Base-by-base conservation (phyloP, 306 rosid genomes). In the Cicer arietinum region DNA sequence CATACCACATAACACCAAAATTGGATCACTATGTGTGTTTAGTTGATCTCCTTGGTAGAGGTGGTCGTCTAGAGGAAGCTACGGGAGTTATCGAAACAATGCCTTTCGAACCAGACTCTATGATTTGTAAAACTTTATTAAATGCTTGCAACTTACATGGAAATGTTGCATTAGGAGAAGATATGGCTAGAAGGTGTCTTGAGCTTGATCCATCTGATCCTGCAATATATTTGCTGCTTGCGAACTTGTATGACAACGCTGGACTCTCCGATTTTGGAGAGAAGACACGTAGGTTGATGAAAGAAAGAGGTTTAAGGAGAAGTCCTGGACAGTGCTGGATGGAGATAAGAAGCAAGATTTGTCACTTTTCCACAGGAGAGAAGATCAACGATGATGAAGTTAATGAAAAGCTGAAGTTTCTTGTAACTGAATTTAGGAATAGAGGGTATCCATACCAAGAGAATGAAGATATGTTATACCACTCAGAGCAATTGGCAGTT, bases 21-120 rank as follows among this genome's bases (percentile, higher is more conserved):
- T 71, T 84, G 42, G 86, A 88, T 77, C 93, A 88, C 78, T 87
- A 82, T 6, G 86, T 76, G 53, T 84, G 89, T 81, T 67, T 88
- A 22, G 86, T 88, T 42, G 90, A 87, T 80, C 91, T 90, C 71
- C 89, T 88, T 0, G 89, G 91, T 51, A 82, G 87, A 69, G 89
- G 87, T 1, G 89, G 89, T 37, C 91, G 69, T 72, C 81, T 90
- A 80, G 91, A 84, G 89, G 86, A 88, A 69, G 90, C 91, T 17
- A 65, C 82, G 82, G 87, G 74, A 84, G 84, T 85, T 25, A 80
- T 90, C 61, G 77, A 71, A 76, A 82, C 77, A 67, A 82, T 88
- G 91, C 88, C 91, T 58, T 80, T 71, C 69, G 78, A 68, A 74
- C 84, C 89, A 75, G 88, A 87, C 77, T 76, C 83, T 18, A 40